Conservation (phyloP, 1,284 basidiomycete species). For the Trametes pubescens region DNA sequence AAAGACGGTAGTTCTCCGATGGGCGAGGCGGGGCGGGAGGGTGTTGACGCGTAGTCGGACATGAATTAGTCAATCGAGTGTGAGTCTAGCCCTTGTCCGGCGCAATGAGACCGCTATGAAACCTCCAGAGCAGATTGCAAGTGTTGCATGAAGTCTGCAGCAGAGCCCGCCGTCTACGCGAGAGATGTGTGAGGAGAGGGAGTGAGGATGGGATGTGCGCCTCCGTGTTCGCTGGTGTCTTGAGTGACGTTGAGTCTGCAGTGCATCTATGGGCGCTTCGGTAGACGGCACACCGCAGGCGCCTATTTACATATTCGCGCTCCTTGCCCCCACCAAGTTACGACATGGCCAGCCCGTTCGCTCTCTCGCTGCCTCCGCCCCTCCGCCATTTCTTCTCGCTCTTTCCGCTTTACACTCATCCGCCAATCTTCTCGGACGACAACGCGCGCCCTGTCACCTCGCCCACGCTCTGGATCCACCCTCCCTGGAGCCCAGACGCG, state of each 20-base stretch:
- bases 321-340: background rate
- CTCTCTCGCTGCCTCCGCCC: slow-evolving; percentile 44
- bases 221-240: background rate
- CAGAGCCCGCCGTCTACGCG: background rate
- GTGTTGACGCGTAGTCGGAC: slow-evolving; percentile 50
- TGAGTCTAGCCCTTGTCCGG: background rate
- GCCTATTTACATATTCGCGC: background rate
- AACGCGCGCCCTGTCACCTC: slow-evolving; percentile 49
- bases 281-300: too few species aligned
- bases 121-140: background rate
- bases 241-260: too few species aligned
- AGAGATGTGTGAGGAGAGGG: background rate
- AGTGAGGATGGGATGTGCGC: background rate
- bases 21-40: slow-evolving; percentile 59
- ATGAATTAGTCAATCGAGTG: slow-evolving; percentile 30
- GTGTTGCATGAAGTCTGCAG: slow-evolving; percentile 11
- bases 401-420: slow-evolving; percentile 63
- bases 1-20: slow-evolving; percentile 52
- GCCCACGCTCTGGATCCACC: slow-evolving; percentile 73
- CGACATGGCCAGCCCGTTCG: slow-evolving; percentile 27
- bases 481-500: slow-evolving; percentile 48
- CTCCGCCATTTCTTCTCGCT: slow-evolving; percentile 58
- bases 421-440: slow-evolving; percentile 57
- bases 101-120: background rate
- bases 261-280: slow-evolving; percentile 29